Evolutionary conservation across 495 filamentous ascomycete genomes (phyloP).

Genomic region (Diplogelasinospora grovesii): DNA sequence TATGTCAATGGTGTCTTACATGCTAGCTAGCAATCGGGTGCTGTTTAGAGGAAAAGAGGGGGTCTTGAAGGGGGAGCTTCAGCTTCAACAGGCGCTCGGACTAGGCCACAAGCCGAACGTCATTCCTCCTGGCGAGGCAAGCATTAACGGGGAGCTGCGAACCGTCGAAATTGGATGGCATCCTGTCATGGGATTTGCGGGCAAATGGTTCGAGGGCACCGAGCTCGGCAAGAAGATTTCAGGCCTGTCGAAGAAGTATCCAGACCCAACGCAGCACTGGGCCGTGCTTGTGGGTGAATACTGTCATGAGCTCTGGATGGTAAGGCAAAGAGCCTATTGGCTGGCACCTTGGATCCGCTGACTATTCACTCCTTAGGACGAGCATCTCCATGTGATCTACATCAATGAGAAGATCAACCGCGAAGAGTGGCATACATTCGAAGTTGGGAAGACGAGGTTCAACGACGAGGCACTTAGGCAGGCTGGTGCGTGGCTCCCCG

Average conservation of each 20-base stretch:
- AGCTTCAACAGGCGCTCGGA: constrained; percentile 33
- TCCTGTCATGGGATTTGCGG: constrained; percentile 35
- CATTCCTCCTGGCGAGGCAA: constrained; percentile 27
- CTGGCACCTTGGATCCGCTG: not conserved
- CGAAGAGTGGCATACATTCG: constrained; percentile 32
- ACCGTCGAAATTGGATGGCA: constrained; percentile 42
- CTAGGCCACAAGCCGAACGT: constrained; percentile 37
- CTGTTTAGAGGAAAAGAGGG: too few relatives aligned
- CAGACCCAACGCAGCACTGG: constrained; percentile 47
- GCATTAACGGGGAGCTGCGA: constrained; percentile 21
- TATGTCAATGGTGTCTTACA: too few relatives aligned
- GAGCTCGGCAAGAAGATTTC: constrained; percentile 37
- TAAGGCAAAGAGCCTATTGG: constrained; percentile 10
- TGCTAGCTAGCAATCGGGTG: too few relatives aligned
- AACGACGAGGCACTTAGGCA: constrained; percentile 40
- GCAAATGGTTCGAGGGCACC: constrained; percentile 39
- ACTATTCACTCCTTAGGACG: constrained; percentile 25
- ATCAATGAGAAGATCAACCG: constrained; percentile 30
- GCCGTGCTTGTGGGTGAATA: constrained; percentile 41
- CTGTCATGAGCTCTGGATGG: constrained; percentile 39
- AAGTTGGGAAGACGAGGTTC: constrained; percentile 38
- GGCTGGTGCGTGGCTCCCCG: constrained; percentile 24
- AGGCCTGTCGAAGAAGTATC: constrained; percentile 33
- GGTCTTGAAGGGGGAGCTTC: constrained; percentile 28
- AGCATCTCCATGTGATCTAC: constrained; percentile 40